Evolutionary conservation across 2,329 filamentous ascomycete species (phyloP).

Genomic region (Chaetomiaceae sp.): DNA sequence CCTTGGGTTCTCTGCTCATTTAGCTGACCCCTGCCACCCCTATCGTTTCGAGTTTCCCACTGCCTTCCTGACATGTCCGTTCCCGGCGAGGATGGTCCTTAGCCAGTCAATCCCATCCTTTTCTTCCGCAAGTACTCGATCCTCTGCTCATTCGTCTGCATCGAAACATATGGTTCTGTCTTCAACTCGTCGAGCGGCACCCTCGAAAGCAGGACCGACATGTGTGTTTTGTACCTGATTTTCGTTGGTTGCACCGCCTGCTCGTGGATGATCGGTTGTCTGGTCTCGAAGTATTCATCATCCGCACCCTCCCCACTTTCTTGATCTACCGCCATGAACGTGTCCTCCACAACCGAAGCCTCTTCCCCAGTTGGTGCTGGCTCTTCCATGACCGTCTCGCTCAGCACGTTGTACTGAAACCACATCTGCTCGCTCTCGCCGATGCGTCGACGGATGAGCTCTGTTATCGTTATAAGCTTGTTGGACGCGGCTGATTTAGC

Average conservation of each 20-base stretch:
- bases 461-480: slow-evolving; percentile 65
- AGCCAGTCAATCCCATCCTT: slow-evolving; percentile 21
- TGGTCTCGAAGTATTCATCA: slow-evolving; percentile 52
- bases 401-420: slow-evolving; percentile 56
- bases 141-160: slow-evolving; percentile 41
- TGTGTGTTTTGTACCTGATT: slow-evolving; percentile 46
- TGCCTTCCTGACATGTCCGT: neutral
- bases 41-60: neutral
- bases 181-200: slow-evolving; percentile 53
- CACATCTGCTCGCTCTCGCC: slow-evolving; percentile 43
- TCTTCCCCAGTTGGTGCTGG: slow-evolving; percentile 22
- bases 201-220: slow-evolving; percentile 58
- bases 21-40: neutral
- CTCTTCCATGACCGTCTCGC: slow-evolving; percentile 40
- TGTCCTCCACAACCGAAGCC: slow-evolving; percentile 38
- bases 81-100: neutral
- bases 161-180: slow-evolving; percentile 41
- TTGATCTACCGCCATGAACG: slow-evolving; percentile 34
- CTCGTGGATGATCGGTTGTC: slow-evolving; percentile 51
- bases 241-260: slow-evolving; percentile 43
- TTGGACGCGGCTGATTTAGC: slow-evolving; percentile 48
- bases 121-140: slow-evolving; percentile 28
- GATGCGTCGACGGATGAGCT: slow-evolving; percentile 59
- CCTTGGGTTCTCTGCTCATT: neutral
- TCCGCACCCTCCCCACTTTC: slow-evolving; percentile 28